Evolutionary conservation across 345 rosid species (phyloP).

Genomic region (Populus deltoides): DNA sequence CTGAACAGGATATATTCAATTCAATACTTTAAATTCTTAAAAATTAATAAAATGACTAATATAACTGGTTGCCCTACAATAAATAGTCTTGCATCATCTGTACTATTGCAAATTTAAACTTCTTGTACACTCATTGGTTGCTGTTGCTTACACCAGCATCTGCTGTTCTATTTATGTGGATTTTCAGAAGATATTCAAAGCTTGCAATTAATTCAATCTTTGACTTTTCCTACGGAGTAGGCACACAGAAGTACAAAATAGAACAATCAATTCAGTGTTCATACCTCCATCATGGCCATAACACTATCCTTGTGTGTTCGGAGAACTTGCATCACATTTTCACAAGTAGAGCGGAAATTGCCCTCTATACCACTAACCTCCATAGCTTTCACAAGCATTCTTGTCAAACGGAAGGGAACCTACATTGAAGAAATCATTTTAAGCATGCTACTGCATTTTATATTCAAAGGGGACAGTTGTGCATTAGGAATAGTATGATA

Average conservation of each 20-base stretch:
- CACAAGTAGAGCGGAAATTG: slow-evolving; percentile 88
- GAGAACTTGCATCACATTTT: slow-evolving; percentile 95
- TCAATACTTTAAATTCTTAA: neutral
- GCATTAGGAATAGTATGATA: neutral
- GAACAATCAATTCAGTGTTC: slow-evolving; percentile 4
- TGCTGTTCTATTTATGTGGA: neutral
- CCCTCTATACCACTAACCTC: slow-evolving; percentile 99
- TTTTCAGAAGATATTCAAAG: neutral
- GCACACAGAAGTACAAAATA: neutral
- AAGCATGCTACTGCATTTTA: neutral
- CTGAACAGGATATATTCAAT: neutral
- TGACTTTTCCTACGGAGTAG: neutral
- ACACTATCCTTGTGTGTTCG: slow-evolving; percentile 87
- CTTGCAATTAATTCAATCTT: neutral
- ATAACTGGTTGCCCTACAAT: neutral
- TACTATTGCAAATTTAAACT: neutral
- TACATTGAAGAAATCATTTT: slow-evolving; percentile 25
- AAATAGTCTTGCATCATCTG: neutral
- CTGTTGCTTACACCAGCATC: neutral
- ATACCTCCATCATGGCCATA: slow-evolving; percentile 99
- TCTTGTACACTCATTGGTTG: neutral
- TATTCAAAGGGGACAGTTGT: neutral
- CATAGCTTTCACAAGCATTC: slow-evolving; percentile 99
- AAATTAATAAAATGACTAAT: neutral
- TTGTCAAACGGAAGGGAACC: slow-evolving; percentile 98